phyloP scores from a whole-genome alignment of 257 asterid species.

The Penstemon eatonii region DNA sequence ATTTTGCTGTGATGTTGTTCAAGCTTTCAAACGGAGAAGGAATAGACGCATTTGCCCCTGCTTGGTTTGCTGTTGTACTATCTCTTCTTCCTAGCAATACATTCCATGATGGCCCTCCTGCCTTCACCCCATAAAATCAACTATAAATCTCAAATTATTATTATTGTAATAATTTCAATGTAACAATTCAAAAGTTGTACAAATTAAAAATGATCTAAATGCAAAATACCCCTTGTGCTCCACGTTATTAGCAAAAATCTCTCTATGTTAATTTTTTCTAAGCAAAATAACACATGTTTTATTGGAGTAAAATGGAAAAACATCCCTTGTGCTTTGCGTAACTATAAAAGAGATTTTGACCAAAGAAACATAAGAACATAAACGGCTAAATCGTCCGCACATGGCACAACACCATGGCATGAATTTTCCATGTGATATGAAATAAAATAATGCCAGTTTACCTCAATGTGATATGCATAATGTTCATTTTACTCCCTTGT shows the following conservation, averaged over 20 bases:
- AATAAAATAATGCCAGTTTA: too few species aligned
- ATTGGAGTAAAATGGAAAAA: too few species aligned
- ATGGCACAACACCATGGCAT: conserved; percentile 36
- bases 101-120: conserved; percentile 72
- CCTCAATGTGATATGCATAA: too few species aligned
- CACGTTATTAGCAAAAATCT: too few species aligned
- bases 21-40: conserved; percentile 59
- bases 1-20: conserved; percentile 49
- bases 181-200: too few species aligned
- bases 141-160: not conserved
- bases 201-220: too few species aligned
- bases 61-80: conserved; percentile 52
- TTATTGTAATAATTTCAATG: too few species aligned
- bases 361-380: conserved; percentile 31
- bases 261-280: too few species aligned
- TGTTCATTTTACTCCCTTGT: too few species aligned
- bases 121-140: conserved; percentile 30
- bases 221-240: too few species aligned
- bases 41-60: conserved; percentile 53
- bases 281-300: too few species aligned
- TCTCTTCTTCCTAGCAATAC: conserved; percentile 70
- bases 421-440: conserved; percentile 6
- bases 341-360: not conserved
- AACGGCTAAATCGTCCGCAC: conserved; percentile 40
- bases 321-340: too few species aligned